Evolutionary conservation across 257 asterid genomes (phyloP).

Genomic region (Solanum chiquidenum): DNA sequence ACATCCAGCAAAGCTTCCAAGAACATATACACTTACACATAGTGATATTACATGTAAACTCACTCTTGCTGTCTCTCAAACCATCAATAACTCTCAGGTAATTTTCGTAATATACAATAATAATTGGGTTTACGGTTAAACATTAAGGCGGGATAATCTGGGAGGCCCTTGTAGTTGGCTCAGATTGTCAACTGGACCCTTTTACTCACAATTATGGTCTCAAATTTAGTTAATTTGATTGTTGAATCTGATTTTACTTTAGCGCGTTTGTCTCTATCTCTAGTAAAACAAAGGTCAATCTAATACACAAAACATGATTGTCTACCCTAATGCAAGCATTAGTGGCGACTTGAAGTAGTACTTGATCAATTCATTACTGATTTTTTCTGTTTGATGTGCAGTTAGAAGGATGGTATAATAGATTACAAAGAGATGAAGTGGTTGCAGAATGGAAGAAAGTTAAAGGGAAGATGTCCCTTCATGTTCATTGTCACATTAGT

Average conservation of each 20-base stretch:
- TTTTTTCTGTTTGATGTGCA: constrained; percentile 15
- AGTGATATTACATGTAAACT: constrained; percentile 58
- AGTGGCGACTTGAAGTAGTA: not conserved
- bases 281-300: not conserved
- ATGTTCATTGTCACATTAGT: constrained; percentile 90
- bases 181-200: too few relatives aligned
- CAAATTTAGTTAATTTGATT: not conserved
- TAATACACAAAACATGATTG: not conserved
- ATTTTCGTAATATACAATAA: not conserved
- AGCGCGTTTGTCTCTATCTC: not conserved
- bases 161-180: accelerated
- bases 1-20: constrained; percentile 59
- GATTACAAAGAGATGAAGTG: constrained; percentile 74
- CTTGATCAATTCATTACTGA: not conserved
- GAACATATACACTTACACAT: constrained; percentile 71
- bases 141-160: too few relatives aligned
- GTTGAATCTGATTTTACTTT: not conserved
- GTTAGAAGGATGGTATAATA: constrained; percentile 93
- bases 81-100: constrained; percentile 65
- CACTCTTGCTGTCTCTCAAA: constrained; percentile 60
- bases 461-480: constrained; percentile 76
- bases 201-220: not conserved
- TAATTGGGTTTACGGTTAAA: not conserved
- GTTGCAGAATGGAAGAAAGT: constrained; percentile 96
- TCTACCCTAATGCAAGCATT: too few relatives aligned